A percentile compares a stretch with the other conserved stretches of the same genome.
These are phyloP conservation scores for Penicillium atrosanguineum DNA, from an alignment of 495 filamentous ascomycete species.

Conservation along the genomic window DNA sequence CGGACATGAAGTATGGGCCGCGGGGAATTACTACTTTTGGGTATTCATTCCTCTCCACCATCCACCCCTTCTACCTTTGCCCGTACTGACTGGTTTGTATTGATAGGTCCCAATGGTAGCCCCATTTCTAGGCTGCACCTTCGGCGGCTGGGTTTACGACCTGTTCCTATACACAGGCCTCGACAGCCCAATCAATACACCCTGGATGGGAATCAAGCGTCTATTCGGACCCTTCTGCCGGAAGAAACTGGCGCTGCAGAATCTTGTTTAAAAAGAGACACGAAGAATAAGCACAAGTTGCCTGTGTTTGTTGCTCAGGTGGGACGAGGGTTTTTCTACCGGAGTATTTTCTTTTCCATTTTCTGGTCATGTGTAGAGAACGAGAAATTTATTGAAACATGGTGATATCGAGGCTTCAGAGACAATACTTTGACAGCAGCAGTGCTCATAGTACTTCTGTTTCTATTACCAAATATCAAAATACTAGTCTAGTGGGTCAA, in stretches of 20 bases:
- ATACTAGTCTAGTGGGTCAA: too few species aligned
- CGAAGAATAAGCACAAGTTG: neutral
- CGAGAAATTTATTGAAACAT: neutral
- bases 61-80: neutral
- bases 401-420: neutral
- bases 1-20: slow-evolving; percentile 60
- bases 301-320: neutral
- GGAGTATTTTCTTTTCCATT: neutral
- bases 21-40: slow-evolving; percentile 65
- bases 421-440: neutral
- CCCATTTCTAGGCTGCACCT: slow-evolving; percentile 55
- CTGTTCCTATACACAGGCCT: slow-evolving; percentile 57
- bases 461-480: too few species aligned
- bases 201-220: slow-evolving; percentile 53
- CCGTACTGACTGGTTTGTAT: neutral
- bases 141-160: slow-evolving; percentile 63
- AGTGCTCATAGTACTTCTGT: neutral
- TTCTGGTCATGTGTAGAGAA: neutral
- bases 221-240: slow-evolving; percentile 24
- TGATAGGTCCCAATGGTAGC: slow-evolving; percentile 52
- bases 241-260: slow-evolving; percentile 15
- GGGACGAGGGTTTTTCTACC: neutral
- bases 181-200: slow-evolving; percentile 56
- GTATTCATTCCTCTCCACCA: slow-evolving; percentile 28
- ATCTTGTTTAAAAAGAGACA: slow-evolving; percentile 24